Conservation (phyloP, 1,284 basidiomycete species). For the Fomitopsis pinicola region DNA sequence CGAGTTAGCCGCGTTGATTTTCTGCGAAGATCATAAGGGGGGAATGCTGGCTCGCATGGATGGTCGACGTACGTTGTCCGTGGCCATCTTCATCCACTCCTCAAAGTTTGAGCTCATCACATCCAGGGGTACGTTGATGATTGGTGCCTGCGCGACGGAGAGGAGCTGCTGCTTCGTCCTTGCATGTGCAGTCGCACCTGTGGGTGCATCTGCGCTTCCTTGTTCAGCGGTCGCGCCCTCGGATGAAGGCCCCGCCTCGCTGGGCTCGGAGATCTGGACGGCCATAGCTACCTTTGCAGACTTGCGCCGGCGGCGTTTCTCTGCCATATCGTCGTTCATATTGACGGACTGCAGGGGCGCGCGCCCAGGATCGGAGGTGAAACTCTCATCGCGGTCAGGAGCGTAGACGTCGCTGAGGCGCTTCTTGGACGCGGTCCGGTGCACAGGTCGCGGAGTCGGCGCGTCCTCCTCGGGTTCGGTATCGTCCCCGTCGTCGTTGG, state of each 20-base stretch:
- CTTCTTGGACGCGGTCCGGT: slow-evolving; percentile 38
- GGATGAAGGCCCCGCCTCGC: slow-evolving; percentile 49
- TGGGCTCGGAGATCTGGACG: slow-evolving; percentile 39
- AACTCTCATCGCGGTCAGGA: slow-evolving; percentile 46
- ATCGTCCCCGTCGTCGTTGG: slow-evolving; percentile 25
- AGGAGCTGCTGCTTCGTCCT: slow-evolving; percentile 63
- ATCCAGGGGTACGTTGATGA: slow-evolving; percentile 63
- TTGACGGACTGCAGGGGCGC: slow-evolving; percentile 54
- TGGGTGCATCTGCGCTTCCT: slow-evolving; percentile 33
- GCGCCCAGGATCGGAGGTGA: slow-evolving; percentile 43
- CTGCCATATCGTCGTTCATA: slow-evolving; percentile 77
- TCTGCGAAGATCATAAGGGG: slow-evolving; percentile 46
- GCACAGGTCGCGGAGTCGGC: slow-evolving; percentile 15
- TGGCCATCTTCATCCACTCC: slow-evolving; percentile 99
- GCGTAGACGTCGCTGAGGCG: slow-evolving; percentile 55
- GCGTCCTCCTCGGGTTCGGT: slow-evolving; percentile 21
- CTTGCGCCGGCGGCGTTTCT: slow-evolving; percentile 72
- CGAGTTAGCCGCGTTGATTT: slow-evolving; percentile 98
- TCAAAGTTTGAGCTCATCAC: slow-evolving; percentile 90
- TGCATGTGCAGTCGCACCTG: slow-evolving; percentile 30
- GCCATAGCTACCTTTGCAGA: slow-evolving; percentile 50
- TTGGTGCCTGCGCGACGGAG: slow-evolving; percentile 53
- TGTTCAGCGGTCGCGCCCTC: slow-evolving; percentile 32
- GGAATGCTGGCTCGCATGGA: not conserved
- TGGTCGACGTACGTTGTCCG: slow-evolving; percentile 79